Percentiles rank a stretch among this genome's conserved stretches.
phyloP scores from a whole-genome alignment of 805 yeast species.

The Candida anglica region DNA sequence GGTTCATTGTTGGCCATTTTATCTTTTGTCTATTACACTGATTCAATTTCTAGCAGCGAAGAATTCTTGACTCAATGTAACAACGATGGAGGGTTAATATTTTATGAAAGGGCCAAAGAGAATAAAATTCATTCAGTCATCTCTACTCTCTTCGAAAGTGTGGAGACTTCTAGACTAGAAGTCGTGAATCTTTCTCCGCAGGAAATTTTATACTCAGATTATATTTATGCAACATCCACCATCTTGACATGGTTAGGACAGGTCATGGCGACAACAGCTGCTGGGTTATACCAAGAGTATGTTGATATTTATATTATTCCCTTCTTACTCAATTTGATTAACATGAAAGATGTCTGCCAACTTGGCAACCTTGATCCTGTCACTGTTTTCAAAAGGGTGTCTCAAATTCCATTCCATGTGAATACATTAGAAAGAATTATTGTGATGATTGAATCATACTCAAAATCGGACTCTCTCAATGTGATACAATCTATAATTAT shows the following conservation, averaged over 20 bases:
- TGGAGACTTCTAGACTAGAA: conserved; percentile 40
- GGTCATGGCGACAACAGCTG: conserved; percentile 50
- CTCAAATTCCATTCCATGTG: conserved; percentile 31
- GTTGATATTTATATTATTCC: conserved; percentile 56
- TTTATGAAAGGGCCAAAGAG: conserved; percentile 15
- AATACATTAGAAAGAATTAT: conserved; percentile 21
- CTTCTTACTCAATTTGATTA: conserved; percentile 58
- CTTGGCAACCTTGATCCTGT: conserved; percentile 58
- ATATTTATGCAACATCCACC: conserved; percentile 63
- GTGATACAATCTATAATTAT: conserved; percentile 56
- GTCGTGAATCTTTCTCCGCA: conserved; percentile 43
- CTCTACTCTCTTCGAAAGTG: conserved; percentile 38
- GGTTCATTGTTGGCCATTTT: conserved; percentile 56
- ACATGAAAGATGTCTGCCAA: conserved; percentile 77
- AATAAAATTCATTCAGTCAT: conserved; percentile 33
- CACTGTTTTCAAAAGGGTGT: conserved; percentile 39
- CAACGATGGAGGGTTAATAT: conserved; percentile 24
- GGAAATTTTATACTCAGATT: conserved; percentile 54
- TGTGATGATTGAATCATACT: conserved; percentile 37
- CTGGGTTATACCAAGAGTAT: conserved; percentile 49
- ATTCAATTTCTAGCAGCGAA: conserved; percentile 34
- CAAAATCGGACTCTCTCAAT: conserved; percentile 20
- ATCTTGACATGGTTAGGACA: conserved; percentile 56
- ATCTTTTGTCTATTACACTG: conserved; percentile 38
- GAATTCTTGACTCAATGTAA: conserved; percentile 39